These are phyloP conservation scores for Wallemia hederae DNA, from an alignment of 1,284 basidiomycete genomes.

Conservation along the genomic window DNA sequence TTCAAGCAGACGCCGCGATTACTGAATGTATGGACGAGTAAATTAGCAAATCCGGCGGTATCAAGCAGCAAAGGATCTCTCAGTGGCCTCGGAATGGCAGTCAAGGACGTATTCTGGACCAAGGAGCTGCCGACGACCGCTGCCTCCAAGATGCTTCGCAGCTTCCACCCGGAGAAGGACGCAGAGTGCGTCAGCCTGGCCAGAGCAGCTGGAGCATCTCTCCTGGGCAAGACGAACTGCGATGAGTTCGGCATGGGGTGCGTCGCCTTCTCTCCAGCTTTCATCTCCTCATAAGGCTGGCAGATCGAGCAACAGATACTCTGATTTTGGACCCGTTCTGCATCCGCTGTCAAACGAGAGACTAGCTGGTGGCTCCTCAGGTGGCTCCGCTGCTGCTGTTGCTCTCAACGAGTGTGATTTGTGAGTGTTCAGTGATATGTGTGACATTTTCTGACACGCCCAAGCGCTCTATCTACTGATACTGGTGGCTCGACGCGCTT, in stretches of 20 bases:
- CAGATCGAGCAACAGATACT: conserved; percentile 43
- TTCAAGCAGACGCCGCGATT: not conserved
- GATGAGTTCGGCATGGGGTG: conserved; percentile 99
- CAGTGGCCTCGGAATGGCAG: not conserved
- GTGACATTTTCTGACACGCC: not conserved
- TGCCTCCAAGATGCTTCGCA: not conserved
- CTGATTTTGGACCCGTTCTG: conserved; percentile 38
- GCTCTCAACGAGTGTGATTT: conserved; percentile 37
- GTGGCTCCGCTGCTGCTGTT: conserved; percentile 21
- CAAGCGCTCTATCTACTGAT: conserved; percentile 76
- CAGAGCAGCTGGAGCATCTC: conserved; percentile 31
- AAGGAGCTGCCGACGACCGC: not conserved
- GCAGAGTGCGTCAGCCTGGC: conserved; percentile 53
- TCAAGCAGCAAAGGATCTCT: not conserved
- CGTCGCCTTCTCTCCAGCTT: conserved; percentile 7
- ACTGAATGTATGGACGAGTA: not conserved
- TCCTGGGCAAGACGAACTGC: conserved; percentile 74
- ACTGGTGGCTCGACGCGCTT: conserved; percentile 82
- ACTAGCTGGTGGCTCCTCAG: conserved; percentile 30
- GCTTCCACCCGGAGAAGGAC: conserved; percentile 21
- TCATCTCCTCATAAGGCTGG: conserved; percentile 7
- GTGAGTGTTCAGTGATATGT: conserved; percentile 21
- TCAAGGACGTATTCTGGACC: not conserved
- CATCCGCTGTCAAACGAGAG: conserved; percentile 35
- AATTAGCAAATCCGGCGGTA: not conserved